Base-by-base conservation (phyloP, 2,329 filamentous ascomycete genomes). In the Onygenales sp. region DNA sequence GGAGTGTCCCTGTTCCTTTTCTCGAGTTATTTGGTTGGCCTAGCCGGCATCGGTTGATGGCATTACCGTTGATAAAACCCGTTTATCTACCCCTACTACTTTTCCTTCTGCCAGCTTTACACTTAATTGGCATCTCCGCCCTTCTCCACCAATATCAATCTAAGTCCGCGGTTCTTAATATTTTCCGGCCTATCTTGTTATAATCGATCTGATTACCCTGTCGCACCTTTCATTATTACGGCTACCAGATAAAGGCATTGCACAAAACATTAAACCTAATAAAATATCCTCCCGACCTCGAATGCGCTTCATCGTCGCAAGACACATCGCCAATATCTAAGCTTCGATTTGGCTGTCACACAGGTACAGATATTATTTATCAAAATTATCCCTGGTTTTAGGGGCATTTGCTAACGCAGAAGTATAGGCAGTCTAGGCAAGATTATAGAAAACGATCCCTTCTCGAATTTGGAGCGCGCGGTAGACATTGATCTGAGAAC, bases 91-190 rank as follows among this genome's bases (percentile, higher is more conserved):
- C 48, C 27, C n/a, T 51, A 51, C 42, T 33, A n/a, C 33, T 13
- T 11, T 51, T 43, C 9, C 39, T 32, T 21, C 39, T 43, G 14
- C 48, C 48, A 36, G 32, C 11, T 36, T 42, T 51, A 51, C 48
- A 34, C 48, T 51, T 49, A 43, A 33, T 51, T 37, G 48, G 40
- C 37, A 42, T 51, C 48, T 42, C 48, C 21, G 39, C 48, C 8
- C 32, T 51, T 32, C 48, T 42, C 48, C 48, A 43, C 48, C 14
- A 42, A 40, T 49, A 42, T 46, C 11, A n/a, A n/a, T 49, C 36
- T 7, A 39, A 42, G 27, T 42, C 39, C 48, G n/a, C 39, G 17
- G 33, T 51, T 51, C 14, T 43, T 43, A 34, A 51, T 42, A 17
- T 14, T 31, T 51, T 27, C 27, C 31, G 34, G 46, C 6, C 31